A percentile compares a stretch with the other conserved stretches of the same genome.
phyloP scores from a whole-genome alignment of 2,329 filamentous ascomycete species.

The Pestalotiopsis fici region DNA sequence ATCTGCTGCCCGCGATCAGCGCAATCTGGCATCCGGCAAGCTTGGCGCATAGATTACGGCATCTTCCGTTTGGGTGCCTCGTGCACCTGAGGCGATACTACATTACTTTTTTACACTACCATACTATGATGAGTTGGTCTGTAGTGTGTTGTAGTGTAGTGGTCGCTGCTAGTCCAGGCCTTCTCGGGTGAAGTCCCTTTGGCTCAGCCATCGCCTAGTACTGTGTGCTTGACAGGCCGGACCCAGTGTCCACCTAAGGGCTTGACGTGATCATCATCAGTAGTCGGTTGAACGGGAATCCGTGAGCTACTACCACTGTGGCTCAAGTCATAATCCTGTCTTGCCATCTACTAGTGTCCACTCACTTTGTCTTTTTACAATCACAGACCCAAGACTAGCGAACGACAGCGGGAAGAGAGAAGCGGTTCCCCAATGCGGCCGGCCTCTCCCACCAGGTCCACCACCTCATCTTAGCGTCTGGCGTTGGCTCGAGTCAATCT shows the following conservation, averaged over 20 bases:
- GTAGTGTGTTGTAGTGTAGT: no score
- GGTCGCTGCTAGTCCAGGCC: no score
- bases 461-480: background rate
- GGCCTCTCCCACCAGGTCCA: constrained; percentile 1
- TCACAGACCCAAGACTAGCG: background rate
- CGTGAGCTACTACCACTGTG: background rate
- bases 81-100: background rate
- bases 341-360: background rate
- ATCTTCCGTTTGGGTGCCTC: background rate
- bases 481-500: background rate
- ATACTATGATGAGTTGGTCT: no score
- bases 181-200: background rate
- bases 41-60: background rate
- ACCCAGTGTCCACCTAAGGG: background rate
- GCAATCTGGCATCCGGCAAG: background rate
- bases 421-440: constrained; percentile 4
- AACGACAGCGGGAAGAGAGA: background rate
- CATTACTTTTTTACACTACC: no score
- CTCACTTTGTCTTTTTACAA: background rate
- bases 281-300: background rate
- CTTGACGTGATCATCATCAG: constrained; percentile 1
- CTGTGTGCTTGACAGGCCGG: background rate
- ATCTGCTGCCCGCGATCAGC: background rate
- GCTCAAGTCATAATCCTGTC: background rate
- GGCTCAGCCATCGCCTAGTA: background rate